Evolutionary conservation across 148 eudicot species (phyloP), one percentile per base, ranked within the genome.

Genomic region (Rhododendron mucronatum): DNA sequence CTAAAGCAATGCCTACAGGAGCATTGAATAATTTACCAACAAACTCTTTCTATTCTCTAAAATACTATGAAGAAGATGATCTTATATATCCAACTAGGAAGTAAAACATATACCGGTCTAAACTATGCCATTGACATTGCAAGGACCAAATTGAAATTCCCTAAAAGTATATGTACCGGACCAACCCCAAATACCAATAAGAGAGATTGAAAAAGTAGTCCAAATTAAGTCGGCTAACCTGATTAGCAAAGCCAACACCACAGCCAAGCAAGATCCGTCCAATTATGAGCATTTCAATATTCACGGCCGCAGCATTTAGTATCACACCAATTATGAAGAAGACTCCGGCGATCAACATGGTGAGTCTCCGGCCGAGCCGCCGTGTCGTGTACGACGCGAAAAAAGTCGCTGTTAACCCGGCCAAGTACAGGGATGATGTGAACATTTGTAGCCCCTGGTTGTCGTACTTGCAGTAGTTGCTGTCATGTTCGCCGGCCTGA

Each of bases 181-280:
- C 57, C 14, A 2, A 20, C 65, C 61, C 21, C 23, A 57, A 18
- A 6, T 18, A 59, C 23, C 7, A 20, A 59, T 23, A 61, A 61
- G 30, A 63, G 71, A 7, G 30, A n/a, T 8, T n/a, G 13, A n/a
- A 63, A 63, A 63, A n/a, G 30, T 8, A 23, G 67, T 61, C 67
- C 23, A 63, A 55, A 18, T 4, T 57, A 16, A 55, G 61, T 44
- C 23, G 50, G 59, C n/a, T 18, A 88, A 96, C 99, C 97, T 96
- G 98, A 90, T 96, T 96, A 28, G 97, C 98, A 81, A 96, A 96
- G 2, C 99, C 99, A 30, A 96, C 99, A 2, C 99, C 99, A 82
- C 97, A 95, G 55, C 99, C 99, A 86, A 96, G 96, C 48, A 94
- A 88, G 59, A 96, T 92, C 79, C 99, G 88, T 1, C 98, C 99